Evolutionary conservation across 2,329 filamentous ascomycete species (phyloP).

Genomic region (Trichoderma brevicompactum): DNA sequence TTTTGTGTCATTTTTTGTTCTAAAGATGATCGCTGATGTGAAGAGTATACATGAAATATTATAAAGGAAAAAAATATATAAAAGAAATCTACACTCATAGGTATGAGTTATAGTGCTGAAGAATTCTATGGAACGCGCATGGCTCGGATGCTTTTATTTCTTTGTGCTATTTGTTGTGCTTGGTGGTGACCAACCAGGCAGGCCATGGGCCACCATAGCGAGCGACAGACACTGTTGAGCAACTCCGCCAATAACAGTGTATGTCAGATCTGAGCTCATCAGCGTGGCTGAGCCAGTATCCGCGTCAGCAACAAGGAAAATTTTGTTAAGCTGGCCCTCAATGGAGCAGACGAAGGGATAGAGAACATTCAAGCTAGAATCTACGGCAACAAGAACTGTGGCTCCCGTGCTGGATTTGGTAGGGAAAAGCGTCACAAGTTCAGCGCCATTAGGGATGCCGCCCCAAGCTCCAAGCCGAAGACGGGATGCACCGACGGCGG

Average conservation of each 20-base stretch:
- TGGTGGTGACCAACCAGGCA: neutral
- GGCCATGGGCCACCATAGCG: conserved; percentile 14
- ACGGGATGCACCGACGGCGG: conserved; percentile 4
- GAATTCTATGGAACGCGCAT: too few species aligned
- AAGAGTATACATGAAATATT: too few species aligned
- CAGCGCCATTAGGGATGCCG: too few species aligned
- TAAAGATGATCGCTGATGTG: too few species aligned
- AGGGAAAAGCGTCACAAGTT: neutral
- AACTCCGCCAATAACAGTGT: conserved; percentile 10
- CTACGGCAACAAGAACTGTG: conserved; percentile 8
- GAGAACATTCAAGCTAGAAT: neutral
- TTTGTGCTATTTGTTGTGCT: too few species aligned
- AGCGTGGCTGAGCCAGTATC: neutral
- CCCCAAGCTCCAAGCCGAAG: conserved; percentile 4
- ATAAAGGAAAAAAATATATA: too few species aligned
- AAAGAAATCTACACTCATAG: too few species aligned
- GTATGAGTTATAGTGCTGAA: too few species aligned
- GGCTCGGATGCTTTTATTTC: too few species aligned
- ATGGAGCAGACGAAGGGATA: conserved; percentile 7
- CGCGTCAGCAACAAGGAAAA: neutral
- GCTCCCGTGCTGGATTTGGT: neutral
- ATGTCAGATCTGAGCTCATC: neutral
- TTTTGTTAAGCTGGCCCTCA: conserved; percentile 13
- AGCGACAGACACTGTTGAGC: neutral
- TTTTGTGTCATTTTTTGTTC: too few species aligned